These are phyloP conservation scores for Curvularia hawaiiensis DNA, from an alignment of 2,329 filamentous ascomycete genomes.

Conservation along the genomic window DNA sequence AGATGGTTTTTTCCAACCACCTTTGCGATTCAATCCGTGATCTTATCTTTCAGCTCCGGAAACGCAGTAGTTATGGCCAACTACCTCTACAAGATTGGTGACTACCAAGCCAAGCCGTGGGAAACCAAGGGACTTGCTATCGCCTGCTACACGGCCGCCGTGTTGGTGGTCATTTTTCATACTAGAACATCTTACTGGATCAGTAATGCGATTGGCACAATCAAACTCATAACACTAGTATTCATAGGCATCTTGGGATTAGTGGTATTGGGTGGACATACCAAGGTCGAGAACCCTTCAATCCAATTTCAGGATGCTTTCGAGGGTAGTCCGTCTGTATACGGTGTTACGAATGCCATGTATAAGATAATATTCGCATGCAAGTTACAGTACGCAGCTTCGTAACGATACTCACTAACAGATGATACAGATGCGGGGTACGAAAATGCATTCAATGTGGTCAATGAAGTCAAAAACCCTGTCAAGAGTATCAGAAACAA, in stretches of 20 bases:
- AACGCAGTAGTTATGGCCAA: constrained; percentile 39
- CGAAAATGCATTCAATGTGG: constrained; percentile 43
- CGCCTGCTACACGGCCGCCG: constrained; percentile 31
- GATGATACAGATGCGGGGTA: constrained; percentile 23
- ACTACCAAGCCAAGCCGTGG: constrained; percentile 33
- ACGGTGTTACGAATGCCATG: constrained; percentile 19
- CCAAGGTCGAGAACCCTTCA: background rate
- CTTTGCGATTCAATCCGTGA: constrained; percentile 38
- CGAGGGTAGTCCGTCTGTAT: background rate
- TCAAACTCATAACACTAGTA: constrained; percentile 67
- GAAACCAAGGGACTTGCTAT: constrained; percentile 39
- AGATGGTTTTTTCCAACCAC: constrained; percentile 35
- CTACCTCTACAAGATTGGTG: constrained; percentile 39
- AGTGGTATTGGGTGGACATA: constrained; percentile 35
- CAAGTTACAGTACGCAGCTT: background rate
- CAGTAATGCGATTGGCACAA: constrained; percentile 37
- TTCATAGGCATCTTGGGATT: constrained; percentile 51
- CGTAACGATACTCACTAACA: background rate
- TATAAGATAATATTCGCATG: constrained; percentile 43
- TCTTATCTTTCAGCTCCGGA: constrained; percentile 39
- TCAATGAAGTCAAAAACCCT: constrained; percentile 56
- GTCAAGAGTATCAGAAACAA: constrained; percentile 58
- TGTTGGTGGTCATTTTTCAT: constrained; percentile 29
- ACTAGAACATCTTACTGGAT: constrained; percentile 35
- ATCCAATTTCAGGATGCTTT: background rate